phyloP scores from a whole-genome alignment of 2,329 filamentous ascomycete genomes.

The Hirsutella minnesotensis region DNA sequence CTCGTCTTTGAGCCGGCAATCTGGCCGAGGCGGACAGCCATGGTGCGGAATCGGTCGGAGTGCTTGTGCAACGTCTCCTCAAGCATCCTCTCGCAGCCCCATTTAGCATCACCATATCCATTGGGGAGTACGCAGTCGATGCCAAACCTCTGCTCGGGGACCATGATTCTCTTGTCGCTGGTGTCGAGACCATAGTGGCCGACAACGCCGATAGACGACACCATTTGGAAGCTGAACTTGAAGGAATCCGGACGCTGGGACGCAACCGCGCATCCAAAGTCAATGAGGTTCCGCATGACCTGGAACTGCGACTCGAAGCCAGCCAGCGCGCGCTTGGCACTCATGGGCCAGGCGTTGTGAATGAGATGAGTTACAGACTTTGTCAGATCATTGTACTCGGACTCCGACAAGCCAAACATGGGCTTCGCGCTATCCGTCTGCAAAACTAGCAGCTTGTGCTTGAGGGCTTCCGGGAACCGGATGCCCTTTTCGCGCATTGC shows the following conservation, averaged over 20 bases:
- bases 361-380: constrained; percentile 32
- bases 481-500: constrained; percentile 3
- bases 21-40: constrained; percentile 35
- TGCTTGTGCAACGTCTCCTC: constrained; percentile 33
- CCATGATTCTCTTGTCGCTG: constrained; percentile 11
- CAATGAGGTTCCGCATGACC: constrained; percentile 32
- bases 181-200: constrained; percentile 14
- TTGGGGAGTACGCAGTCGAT: constrained; percentile 28
- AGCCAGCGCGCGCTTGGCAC: constrained; percentile 13
- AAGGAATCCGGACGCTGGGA: constrained; percentile 1
- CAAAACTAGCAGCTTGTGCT: constrained; percentile 2
- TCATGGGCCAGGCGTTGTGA: constrained; percentile 42
- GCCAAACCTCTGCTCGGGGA: constrained; percentile 29
- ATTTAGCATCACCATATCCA: constrained; percentile 42
- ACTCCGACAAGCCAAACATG: constrained; percentile 25
- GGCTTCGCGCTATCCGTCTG: constrained; percentile 15
- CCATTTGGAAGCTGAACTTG: constrained; percentile 23
- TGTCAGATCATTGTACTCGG: constrained; percentile 24
- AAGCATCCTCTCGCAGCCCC: constrained; percentile 36
- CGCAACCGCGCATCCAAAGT: constrained; percentile 25
- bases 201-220: constrained; percentile 28
- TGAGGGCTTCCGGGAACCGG: neutral
- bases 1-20: constrained; percentile 36
- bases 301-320: constrained; percentile 32
- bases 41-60: constrained; percentile 28